Evolutionary conservation across 2,329 filamentous ascomycete genomes (phyloP).

Genomic region (Elsinoe australis): DNA sequence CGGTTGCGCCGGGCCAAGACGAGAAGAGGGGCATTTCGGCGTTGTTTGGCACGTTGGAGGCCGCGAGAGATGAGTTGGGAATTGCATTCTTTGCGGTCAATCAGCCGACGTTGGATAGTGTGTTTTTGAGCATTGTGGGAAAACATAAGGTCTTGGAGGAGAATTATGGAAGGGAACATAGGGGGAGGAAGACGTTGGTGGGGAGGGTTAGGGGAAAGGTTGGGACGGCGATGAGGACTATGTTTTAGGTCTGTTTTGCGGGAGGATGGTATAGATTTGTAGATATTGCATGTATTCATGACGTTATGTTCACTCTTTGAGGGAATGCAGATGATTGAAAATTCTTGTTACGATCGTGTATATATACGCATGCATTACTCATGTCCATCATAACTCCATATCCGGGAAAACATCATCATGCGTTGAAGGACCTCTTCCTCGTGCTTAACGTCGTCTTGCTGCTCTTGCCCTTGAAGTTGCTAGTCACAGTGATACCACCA

Average conservation of each 20-base stretch:
- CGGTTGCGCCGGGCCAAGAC: neutral
- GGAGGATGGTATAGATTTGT: too few species aligned
- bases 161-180: constrained; percentile 28
- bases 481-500: constrained; percentile 22
- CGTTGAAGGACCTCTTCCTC: constrained; percentile 3
- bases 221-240: neutral
- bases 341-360: too few species aligned
- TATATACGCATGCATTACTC: too few species aligned
- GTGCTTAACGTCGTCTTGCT: constrained; percentile 6
- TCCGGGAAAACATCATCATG: too few species aligned
- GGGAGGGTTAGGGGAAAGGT: constrained; percentile 2
- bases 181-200: constrained; percentile 7
- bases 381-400: too few species aligned
- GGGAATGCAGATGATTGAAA: too few species aligned
- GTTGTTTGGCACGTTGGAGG: constrained; percentile 66
- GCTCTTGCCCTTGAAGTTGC: constrained; percentile 14
- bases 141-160: constrained; percentile 74
- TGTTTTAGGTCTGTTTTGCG: too few species aligned
- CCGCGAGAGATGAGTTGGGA: constrained; percentile 58
- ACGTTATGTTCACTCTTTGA: too few species aligned
- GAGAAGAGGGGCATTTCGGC: constrained; percentile 45
- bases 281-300: too few species aligned
- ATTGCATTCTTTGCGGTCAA: constrained; percentile 82
- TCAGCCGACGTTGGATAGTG: constrained; percentile 81
- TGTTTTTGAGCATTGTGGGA: constrained; percentile 78